Evolutionary conservation across 2,329 filamentous ascomycete genomes (phyloP), one percentile per base, ranked within the genome.

Genomic region (Aspergillus jensenii): DNA sequence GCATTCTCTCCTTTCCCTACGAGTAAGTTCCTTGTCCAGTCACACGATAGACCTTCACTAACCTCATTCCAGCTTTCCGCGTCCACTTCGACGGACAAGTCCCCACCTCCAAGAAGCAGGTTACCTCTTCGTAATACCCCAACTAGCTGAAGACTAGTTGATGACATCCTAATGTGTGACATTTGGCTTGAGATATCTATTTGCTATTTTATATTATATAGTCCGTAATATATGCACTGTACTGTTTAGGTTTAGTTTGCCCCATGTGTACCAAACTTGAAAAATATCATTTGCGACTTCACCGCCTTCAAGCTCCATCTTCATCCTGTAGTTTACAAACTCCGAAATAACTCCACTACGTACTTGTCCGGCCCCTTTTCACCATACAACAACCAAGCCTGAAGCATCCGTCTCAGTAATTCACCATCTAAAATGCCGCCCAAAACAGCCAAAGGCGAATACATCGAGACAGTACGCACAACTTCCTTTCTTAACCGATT

Each of bases 381-480:
- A 31, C 9, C 17, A 43, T 17, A 43, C 4, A 17, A 21, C 7
- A 21, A 43, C 4, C 21, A 39, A 35, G 31, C 5, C 39, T 27
- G 23, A 40, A 33, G 25, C 21, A 6, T 23, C 15, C n/a, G 17
- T 17, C 45, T 48, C 27, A 21, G n/a, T 17, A 31, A 8, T 4
- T 2, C 2, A 9, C 14, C 17, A n/a, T 9, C 11, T 27, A 64
- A 60, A 27, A 92, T 92, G 90, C 90, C 90, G 63, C 85, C 88
- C 67, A 90, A 93, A 72, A 81, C 87, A 51, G 82, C 85, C 9
- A 96, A 92, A 77, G 91, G 91, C 76, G 93, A 97, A 76, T 98
- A 97, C 74, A 97, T 99, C 62, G 93, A 97, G 78, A 99, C 95
- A 54, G 93, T 96, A 83, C 68, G 84, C 62, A 7, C 1, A 17